Percentiles rank a stretch among this genome's conserved stretches.
These are phyloP conservation scores for Eudorina sp. DNA, from an alignment of 139 green algal genomes.

Conservation along the genomic window DNA sequence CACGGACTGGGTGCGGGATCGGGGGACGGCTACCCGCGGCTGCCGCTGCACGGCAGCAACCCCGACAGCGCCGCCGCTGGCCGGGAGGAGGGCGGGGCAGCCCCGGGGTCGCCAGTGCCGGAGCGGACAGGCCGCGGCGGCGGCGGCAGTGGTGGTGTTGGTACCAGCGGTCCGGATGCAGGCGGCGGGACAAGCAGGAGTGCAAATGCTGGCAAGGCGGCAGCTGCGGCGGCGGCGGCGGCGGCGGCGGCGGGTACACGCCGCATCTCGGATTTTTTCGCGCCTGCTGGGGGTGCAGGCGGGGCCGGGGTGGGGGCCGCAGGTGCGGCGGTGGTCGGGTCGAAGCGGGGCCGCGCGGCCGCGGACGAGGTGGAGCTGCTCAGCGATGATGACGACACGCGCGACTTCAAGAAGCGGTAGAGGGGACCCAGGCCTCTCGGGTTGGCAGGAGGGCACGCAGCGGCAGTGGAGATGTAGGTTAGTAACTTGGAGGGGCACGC, in stretches of 20 bases:
- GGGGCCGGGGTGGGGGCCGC: not conserved
- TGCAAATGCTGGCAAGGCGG: not conserved
- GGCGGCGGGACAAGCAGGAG: no score
- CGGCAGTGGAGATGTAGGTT: no score
- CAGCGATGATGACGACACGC: not conserved
- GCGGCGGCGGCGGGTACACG: not conserved
- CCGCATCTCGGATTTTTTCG: conserved; percentile 28
- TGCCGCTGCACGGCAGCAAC: not conserved
- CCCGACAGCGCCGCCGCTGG: not conserved
- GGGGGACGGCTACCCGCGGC: no score
- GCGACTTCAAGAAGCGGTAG: conserved; percentile 13
- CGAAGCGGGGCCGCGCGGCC: not conserved
- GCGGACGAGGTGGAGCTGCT: not conserved
- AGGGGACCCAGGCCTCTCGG: no score
- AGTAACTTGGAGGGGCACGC: no score
- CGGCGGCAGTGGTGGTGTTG: not conserved
- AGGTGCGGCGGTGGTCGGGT: not conserved
- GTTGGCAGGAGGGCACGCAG: no score
- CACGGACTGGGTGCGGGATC: conserved; percentile 1
- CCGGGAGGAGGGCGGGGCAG: not conserved
- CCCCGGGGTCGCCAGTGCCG: not conserved
- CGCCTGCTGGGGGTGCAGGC: not conserved
- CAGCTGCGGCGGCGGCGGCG: not conserved
- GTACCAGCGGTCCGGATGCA: no score
- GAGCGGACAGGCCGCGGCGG: not conserved